Conservation (phyloP, 106 monocot species). For the Gastrodia elata region DNA sequence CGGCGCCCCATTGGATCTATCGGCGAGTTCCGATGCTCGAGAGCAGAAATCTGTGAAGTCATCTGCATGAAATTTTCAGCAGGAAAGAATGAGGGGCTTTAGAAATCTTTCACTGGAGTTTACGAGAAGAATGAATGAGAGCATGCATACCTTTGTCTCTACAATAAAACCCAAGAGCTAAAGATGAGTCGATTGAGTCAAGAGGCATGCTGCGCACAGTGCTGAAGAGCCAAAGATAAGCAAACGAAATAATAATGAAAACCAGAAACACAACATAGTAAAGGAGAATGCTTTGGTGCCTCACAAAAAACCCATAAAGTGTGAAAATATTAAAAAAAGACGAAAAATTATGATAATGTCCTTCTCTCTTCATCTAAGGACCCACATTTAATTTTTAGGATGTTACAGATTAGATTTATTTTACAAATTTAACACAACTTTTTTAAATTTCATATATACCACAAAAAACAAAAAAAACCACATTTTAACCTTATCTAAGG, state of each 20-base stretch:
- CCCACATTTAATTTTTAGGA: no score
- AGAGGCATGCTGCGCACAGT: constrained; percentile 57
- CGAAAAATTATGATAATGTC: no score
- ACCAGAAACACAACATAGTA: not conserved
- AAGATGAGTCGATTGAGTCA: constrained; percentile 78
- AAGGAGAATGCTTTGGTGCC: no score
- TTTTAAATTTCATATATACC: not conserved
- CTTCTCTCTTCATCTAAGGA: no score
- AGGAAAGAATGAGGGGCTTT: not conserved
- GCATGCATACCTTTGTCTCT: constrained; percentile 61
- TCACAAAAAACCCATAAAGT: no score
- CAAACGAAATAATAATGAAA: not conserved
- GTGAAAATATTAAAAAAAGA: no score
- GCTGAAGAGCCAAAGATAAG: constrained; percentile 19
- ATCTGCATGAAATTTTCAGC: constrained; percentile 24
- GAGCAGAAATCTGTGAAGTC: constrained; percentile 86
- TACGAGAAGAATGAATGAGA: not conserved
- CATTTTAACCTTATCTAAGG: no score
- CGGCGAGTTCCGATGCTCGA: constrained; percentile 55
- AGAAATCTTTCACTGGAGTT: not conserved
- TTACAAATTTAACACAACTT: not conserved
- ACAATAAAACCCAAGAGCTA: constrained; percentile 95
- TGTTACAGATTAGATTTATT: no score
- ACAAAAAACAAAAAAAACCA: no score
- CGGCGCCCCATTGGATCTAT: constrained; percentile 73